phyloP scores from a whole-genome alignment of 441 rosid genomes.

The Pelargonium fulgidum region DNA sequence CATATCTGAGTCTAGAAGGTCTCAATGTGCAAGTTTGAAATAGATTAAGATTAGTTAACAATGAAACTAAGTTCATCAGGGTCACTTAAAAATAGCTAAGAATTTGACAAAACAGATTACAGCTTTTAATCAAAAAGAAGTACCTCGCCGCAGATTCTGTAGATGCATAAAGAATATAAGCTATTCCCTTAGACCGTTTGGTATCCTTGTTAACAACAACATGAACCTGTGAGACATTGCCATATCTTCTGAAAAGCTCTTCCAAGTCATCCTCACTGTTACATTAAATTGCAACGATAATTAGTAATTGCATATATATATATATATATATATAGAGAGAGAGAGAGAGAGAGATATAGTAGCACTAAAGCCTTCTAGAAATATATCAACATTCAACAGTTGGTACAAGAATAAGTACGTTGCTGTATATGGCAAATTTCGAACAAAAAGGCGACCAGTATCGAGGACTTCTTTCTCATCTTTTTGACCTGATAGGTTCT shows the following conservation, averaged over 20 bases:
- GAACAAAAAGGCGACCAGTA: slow-evolving; percentile 68
- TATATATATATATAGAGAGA: neutral
- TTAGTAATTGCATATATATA: slow-evolving; percentile 2
- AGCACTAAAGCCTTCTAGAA: neutral
- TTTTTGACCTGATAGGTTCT: slow-evolving; percentile 26
- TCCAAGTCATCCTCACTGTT: slow-evolving; percentile 82
- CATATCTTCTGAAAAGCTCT: slow-evolving; percentile 57
- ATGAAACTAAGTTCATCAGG: slow-evolving; percentile 4
- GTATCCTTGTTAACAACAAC: slow-evolving; percentile 83
- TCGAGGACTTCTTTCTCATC: slow-evolving; percentile 38
- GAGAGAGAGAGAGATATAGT: neutral
- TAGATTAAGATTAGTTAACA: slow-evolving; percentile 4
- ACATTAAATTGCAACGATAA: slow-evolving; percentile 9
- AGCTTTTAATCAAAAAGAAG: slow-evolving; percentile 15
- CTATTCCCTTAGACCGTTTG: slow-evolving; percentile 79
- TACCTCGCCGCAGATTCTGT: slow-evolving; percentile 80
- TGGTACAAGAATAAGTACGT: slow-evolving; percentile 34
- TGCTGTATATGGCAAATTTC: slow-evolving; percentile 74
- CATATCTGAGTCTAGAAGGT: neutral
- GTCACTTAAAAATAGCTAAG: slow-evolving; percentile 2
- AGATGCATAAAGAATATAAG: slow-evolving; percentile 55
- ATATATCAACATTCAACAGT: neutral
- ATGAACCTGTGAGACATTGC: slow-evolving; percentile 63
- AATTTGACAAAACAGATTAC: slow-evolving; percentile 4
- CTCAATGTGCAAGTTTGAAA: neutral